A percentile compares a stretch with the other conserved stretches of the same genome.
phyloP scores from a whole-genome alignment of 202 grass and related monocot species.

The Panicum hallii region DNA sequence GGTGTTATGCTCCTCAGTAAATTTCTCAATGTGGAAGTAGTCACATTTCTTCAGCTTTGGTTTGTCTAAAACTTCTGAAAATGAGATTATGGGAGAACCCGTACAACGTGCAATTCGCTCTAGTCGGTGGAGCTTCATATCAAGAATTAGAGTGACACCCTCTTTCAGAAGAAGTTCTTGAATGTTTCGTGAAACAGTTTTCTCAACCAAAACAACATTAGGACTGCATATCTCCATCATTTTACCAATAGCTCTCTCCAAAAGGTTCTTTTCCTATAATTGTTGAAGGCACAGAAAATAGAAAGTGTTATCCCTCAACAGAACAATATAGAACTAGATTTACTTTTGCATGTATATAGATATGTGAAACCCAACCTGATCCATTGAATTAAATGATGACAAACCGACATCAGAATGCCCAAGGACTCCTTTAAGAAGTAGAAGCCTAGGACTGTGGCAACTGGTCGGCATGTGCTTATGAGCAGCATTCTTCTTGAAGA shows the following conservation, averaged over 20 bases:
- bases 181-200: conserved; percentile 91
- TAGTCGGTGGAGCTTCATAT: conserved; percentile 89
- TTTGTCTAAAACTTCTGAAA: conserved; percentile 71
- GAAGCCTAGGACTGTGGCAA: conserved; percentile 84
- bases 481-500: conserved; percentile 95
- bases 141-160: conserved; percentile 77
- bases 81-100: conserved; percentile 84
- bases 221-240: conserved; percentile 85
- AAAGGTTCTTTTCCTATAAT: conserved; percentile 69
- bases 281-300: conserved; percentile 41
- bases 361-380: conserved; percentile 59
- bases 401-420: conserved; percentile 83
- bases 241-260: conserved; percentile 74
- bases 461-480: conserved; percentile 94
- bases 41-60: conserved; percentile 80
- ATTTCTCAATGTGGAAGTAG: conserved; percentile 87
- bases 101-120: conserved; percentile 87
- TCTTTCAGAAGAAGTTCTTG: conserved; percentile 82
- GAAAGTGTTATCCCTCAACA: conserved; percentile 27
- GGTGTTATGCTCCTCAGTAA: conserved; percentile 79
- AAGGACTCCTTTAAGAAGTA: conserved; percentile 81
- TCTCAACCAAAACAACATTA: conserved; percentile 96
- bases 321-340: conserved; percentile 22
- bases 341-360: neutral
- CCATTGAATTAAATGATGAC: conserved; percentile 87